Evolutionary conservation across 1,284 basidiomycete genomes (phyloP).

Genomic region (Apiotrichum mycotoxinovorans): DNA sequence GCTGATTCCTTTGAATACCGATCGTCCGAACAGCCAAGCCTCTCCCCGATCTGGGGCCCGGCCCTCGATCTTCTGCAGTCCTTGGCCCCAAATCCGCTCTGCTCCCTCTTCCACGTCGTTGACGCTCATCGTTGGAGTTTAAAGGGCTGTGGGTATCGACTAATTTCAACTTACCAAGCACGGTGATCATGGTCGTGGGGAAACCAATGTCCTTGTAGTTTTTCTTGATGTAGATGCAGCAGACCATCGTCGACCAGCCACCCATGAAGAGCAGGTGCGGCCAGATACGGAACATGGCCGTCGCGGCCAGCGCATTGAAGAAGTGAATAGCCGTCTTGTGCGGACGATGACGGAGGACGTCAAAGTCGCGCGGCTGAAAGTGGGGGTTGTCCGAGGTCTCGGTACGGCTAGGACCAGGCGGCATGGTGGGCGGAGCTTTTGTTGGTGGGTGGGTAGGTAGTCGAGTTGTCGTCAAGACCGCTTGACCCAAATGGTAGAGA

Average conservation of each 20-base stretch:
- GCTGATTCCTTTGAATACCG: too few relatives aligned
- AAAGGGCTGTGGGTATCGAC: too few relatives aligned
- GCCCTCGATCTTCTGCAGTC: too few relatives aligned
- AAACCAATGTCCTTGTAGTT: conserved; percentile 29
- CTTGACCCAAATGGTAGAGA: not conserved
- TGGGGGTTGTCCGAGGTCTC: conserved; percentile 1
- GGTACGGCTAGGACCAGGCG: not conserved
- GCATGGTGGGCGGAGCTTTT: not conserved
- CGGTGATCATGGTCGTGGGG: conserved; percentile 43
- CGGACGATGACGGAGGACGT: conserved; percentile 28
- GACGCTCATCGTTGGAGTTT: too few relatives aligned
- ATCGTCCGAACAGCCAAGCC: too few relatives aligned
- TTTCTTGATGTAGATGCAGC: conserved; percentile 36
- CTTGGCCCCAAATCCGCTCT: too few relatives aligned
- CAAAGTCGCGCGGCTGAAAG: conserved; percentile 4
- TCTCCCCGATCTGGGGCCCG: too few relatives aligned
- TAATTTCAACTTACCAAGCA: conserved; percentile 28
- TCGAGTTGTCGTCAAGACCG: not conserved
- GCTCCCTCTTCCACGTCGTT: too few relatives aligned
- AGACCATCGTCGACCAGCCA: conserved; percentile 37
- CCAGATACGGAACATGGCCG: conserved; percentile 38
- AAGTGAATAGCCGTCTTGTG: conserved; percentile 29
- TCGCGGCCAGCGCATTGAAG: conserved; percentile 34
- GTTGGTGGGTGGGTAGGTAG: not conserved
- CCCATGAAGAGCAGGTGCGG: conserved; percentile 41